phyloP scores from a whole-genome alignment of 169 alveolate genomes.

The Eimeria brunetti region DNA sequence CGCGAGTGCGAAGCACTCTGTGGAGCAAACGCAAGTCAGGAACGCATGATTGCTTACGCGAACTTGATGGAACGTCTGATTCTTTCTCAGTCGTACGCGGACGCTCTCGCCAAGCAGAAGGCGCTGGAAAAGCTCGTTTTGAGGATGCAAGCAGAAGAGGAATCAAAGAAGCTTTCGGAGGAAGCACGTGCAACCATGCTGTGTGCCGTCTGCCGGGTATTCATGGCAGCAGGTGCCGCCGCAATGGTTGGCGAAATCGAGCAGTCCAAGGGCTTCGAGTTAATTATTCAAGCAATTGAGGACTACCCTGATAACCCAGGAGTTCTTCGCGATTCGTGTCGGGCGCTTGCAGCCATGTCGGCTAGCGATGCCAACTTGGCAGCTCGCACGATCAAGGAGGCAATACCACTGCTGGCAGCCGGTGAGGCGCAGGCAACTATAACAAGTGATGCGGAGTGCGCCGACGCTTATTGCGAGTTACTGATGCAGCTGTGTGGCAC shows the following conservation, averaged over 20 bases:
- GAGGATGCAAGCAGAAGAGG: slow-evolving; percentile 75
- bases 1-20: slow-evolving; percentile 76
- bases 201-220: slow-evolving; percentile 72
- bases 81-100: slow-evolving; percentile 70
- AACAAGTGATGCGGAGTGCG: slow-evolving; percentile 64
- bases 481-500: slow-evolving; percentile 68
- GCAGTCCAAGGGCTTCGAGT: slow-evolving; percentile 75
- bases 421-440: slow-evolving; percentile 78
- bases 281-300: slow-evolving; percentile 75
- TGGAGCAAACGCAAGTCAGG: slow-evolving; percentile 71
- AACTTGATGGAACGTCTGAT: slow-evolving; percentile 73
- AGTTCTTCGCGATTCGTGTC: slow-evolving; percentile 66
- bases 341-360: slow-evolving; percentile 80
- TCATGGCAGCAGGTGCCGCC: slow-evolving; percentile 77
- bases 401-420: slow-evolving; percentile 74
- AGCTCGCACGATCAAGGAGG: slow-evolving; percentile 78
- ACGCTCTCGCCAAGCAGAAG: slow-evolving; percentile 62
- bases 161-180: slow-evolving; percentile 64
- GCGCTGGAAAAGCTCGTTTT: slow-evolving; percentile 62
- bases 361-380: slow-evolving; percentile 77
- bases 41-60: slow-evolving; percentile 70
- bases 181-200: slow-evolving; percentile 70
- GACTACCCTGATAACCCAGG: slow-evolving; percentile 77
- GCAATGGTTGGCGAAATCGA: slow-evolving; percentile 74
- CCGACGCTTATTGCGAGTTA: slow-evolving; percentile 79